Evolutionary conservation across 257 asterid genomes (phyloP).

Genomic region (Striga asiatica): DNA sequence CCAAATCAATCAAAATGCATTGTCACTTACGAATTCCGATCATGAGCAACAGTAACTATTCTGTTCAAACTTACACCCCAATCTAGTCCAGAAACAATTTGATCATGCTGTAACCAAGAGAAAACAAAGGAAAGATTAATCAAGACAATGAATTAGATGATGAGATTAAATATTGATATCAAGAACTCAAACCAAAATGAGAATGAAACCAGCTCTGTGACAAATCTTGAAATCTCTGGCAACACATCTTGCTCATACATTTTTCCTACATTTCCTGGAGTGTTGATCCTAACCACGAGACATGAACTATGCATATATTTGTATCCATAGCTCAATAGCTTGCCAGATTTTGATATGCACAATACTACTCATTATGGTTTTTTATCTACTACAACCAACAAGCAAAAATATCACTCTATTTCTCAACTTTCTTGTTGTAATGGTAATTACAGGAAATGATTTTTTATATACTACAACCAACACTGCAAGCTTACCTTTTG

Average conservation of each 20-base stretch:
- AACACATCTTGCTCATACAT: not conserved
- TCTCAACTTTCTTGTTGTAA: conserved; percentile 10
- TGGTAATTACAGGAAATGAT: not conserved
- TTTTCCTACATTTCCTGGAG: not conserved
- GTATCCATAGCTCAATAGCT: not conserved
- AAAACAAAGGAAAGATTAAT: conserved; percentile 16
- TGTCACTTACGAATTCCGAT: conserved; percentile 99
- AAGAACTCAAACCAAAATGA: conserved; percentile 1
- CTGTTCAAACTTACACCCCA: conserved; percentile 76
- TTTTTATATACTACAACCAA: not conserved
- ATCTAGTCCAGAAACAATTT: conserved; percentile 93
- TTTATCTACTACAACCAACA: not conserved
- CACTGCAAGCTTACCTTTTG: conserved; percentile 51
- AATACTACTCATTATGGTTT: not conserved
- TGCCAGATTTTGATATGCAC: not conserved
- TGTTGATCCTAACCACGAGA: not conserved
- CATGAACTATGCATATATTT: not conserved
- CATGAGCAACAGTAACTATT: conserved; percentile 96
- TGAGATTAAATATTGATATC: not conserved
- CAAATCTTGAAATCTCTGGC: not conserved
- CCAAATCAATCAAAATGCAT: not conserved
- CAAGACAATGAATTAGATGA: not conserved
- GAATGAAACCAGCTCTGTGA: not conserved
- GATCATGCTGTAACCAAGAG: conserved; percentile 78
- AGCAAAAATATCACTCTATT: no score